A percentile compares a stretch with the other conserved stretches of the same genome.
Conservation (phyloP, 257 asterid species). For the Paulownia fortunei region DNA sequence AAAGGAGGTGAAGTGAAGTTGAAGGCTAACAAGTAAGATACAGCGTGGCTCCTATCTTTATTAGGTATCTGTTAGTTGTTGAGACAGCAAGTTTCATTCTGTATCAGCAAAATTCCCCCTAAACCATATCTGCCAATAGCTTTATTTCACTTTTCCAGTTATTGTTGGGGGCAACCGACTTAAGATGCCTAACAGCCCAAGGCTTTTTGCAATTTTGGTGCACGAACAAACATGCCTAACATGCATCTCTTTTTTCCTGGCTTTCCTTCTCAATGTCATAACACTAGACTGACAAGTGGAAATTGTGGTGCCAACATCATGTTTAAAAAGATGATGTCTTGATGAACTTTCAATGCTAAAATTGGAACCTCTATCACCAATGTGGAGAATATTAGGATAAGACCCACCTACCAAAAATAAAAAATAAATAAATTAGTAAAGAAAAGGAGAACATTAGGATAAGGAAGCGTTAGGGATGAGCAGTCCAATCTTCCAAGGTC, state of each 20-base stretch:
- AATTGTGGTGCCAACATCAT: too few species aligned
- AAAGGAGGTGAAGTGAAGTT: too few species aligned
- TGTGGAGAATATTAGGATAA: neutral
- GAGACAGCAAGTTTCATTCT: too few species aligned
- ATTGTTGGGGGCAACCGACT: too few species aligned
- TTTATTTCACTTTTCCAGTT: too few species aligned
- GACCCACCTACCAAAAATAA: too few species aligned
- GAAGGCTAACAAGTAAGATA: too few species aligned
- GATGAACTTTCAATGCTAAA: neutral
- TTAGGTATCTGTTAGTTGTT: too few species aligned
- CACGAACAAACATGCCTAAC: neutral
- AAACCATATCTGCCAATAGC: neutral
- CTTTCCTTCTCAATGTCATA: neutral
- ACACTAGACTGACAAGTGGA: neutral
- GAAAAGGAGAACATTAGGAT: neutral
- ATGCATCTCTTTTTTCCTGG: neutral
- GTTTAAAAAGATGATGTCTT: neutral
- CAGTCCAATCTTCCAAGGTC: neutral
- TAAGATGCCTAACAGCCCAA: neutral
- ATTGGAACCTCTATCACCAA: neutral
- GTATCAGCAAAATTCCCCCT: neutral
- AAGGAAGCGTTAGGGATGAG: neutral
- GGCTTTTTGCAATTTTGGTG: neutral
- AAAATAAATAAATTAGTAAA: too few species aligned
- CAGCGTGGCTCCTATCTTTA: too few species aligned